Evolutionary conservation across 495 filamentous ascomycete genomes (phyloP).

Genomic region (Chaetomium tenue): DNA sequence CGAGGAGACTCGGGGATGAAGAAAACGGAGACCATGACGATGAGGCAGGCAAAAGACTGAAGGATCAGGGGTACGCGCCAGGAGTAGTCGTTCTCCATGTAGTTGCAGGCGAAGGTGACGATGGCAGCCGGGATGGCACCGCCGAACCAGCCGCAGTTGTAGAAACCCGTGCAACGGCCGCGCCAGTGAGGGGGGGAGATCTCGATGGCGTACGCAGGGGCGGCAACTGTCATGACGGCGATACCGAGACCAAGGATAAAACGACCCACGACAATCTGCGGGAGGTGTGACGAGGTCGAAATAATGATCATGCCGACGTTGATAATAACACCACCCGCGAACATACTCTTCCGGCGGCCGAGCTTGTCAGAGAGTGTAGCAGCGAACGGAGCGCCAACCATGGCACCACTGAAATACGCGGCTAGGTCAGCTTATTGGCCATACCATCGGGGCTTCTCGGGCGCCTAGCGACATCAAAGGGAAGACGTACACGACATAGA

Average conservation of each 20-base stretch:
- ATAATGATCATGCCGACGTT: slow-evolving; percentile 51
- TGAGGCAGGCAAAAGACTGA: slow-evolving; percentile 44
- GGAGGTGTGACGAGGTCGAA: slow-evolving; percentile 35
- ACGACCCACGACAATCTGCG: slow-evolving; percentile 50
- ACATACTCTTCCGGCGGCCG: slow-evolving; percentile 48
- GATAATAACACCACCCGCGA: slow-evolving; percentile 52
- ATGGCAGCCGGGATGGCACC: slow-evolving; percentile 51
- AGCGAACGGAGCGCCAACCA: slow-evolving; percentile 47
- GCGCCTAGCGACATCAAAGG: background rate
- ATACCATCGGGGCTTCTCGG: background rate
- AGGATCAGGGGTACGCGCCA: slow-evolving; percentile 51
- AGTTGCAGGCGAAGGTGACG: slow-evolving; percentile 45
- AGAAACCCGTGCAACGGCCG: slow-evolving; percentile 50
- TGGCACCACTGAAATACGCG: slow-evolving; percentile 40
- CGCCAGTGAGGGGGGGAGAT: slow-evolving; percentile 52
- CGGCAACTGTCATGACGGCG: slow-evolving; percentile 50
- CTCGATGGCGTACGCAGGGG: slow-evolving; percentile 49
- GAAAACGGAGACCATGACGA: slow-evolving; percentile 53
- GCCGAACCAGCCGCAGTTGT: slow-evolving; percentile 55
- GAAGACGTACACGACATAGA: slow-evolving; percentile 47
- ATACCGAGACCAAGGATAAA: slow-evolving; percentile 55
- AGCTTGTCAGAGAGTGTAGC: slow-evolving; percentile 46
- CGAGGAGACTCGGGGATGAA: slow-evolving; percentile 65
- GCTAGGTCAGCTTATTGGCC: background rate
- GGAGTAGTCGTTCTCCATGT: slow-evolving; percentile 42